These are phyloP conservation scores for maize (Zea mays) DNA, from an alignment of 176 grass and related monocot species.

Conservation along the genomic window Zm-B73-REFERENCE-NAM-5.0 NC_050096.1:6023001-6023500, in stretches of 20 bases:
- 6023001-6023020: constrained; percentile 80
- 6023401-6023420: constrained; percentile 92
- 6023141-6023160: constrained; percentile 92
- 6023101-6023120: constrained; percentile 81
- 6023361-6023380: constrained; percentile 84
- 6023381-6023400: constrained; percentile 96
- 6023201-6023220: constrained; percentile 93
- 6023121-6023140: constrained; percentile 90
- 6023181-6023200: constrained; percentile 81
- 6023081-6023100: constrained; percentile 96
- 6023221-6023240: constrained; percentile 79
- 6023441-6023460: constrained; percentile 29
- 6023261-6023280: constrained; percentile 98
- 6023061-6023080: constrained; percentile 95
- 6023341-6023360: constrained; percentile 70
- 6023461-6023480: constrained; percentile 26
- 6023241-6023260: constrained; percentile 95
- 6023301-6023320: constrained; percentile 92
- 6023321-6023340: constrained; percentile 83
- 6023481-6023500: background rate
- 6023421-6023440: constrained; percentile 85
- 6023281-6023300: constrained; percentile 95
- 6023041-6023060: constrained; percentile 94
- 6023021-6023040: constrained; percentile 93
- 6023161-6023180: constrained; percentile 95